A percentile compares a stretch with the other conserved stretches of the same genome.
phyloP scores from a whole-genome alignment of 345 rosid genomes.

The Euphorbia pulcherrima region DNA sequence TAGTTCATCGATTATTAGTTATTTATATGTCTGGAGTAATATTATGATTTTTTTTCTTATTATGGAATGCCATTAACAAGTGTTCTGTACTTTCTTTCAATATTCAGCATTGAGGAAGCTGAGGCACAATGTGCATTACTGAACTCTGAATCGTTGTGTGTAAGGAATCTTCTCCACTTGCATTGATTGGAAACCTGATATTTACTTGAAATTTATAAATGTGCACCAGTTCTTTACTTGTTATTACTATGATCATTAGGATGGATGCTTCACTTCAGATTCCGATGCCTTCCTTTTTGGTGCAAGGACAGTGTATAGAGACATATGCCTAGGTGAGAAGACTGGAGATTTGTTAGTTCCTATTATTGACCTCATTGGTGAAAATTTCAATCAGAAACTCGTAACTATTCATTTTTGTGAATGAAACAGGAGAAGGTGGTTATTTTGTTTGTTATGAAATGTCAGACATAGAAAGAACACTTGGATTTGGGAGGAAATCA shows the following conservation, averaged over 20 bases:
- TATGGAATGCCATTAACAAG: not conserved
- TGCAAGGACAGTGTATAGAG: slow-evolving; percentile 86
- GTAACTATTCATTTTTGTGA: slow-evolving; percentile 23
- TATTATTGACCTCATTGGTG: slow-evolving; percentile 1
- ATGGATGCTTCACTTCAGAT: slow-evolving; percentile 90
- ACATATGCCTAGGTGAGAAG: slow-evolving; percentile 71
- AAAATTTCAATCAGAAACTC: not conserved
- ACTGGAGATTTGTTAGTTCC: slow-evolving; percentile 3
- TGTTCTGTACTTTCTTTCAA: slow-evolving; percentile 7
- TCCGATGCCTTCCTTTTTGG: slow-evolving; percentile 94
- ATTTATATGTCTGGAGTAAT: not conserved
- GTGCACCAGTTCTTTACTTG: not conserved
- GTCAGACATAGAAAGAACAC: slow-evolving; percentile 72
- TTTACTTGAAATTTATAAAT: slow-evolving; percentile 12
- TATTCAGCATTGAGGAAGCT: slow-evolving; percentile 79
- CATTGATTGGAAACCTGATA: slow-evolving; percentile 5
- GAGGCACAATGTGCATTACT: slow-evolving; percentile 91
- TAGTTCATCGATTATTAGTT: not conserved
- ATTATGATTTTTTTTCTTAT: not conserved
- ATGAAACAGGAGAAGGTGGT: slow-evolving; percentile 75
- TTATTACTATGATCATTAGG: slow-evolving; percentile 44
- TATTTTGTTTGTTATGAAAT: slow-evolving; percentile 84
- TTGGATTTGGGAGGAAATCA: slow-evolving; percentile 88
- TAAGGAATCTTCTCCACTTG: slow-evolving; percentile 25
- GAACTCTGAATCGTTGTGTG: slow-evolving; percentile 79